A percentile compares a stretch with the other conserved stretches of the same genome.
Conservation (phyloP, 1,139 yeast species). For the Kodamaea fungicola region DNA sequence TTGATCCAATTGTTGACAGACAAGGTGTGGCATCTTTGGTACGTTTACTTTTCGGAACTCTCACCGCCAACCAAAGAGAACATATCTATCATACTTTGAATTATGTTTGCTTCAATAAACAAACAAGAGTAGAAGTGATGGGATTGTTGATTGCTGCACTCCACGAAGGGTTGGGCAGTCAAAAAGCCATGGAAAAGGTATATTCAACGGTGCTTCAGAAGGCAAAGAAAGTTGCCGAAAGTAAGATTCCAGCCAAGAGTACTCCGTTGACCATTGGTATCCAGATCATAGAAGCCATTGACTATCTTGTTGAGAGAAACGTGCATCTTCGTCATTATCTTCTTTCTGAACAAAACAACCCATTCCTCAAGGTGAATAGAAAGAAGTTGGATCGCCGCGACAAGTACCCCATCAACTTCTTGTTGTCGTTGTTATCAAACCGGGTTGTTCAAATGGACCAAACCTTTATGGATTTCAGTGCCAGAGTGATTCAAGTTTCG, state of each 20-base stretch:
- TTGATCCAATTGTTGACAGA: constrained; percentile 70
- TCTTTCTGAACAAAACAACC: constrained; percentile 75
- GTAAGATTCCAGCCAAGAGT: constrained; percentile 52
- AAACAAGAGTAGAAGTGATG: constrained; percentile 74
- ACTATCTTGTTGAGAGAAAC: constrained; percentile 66
- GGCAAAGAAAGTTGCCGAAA: constrained; percentile 10
- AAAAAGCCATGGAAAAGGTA: constrained; percentile 60
- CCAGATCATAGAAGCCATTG: constrained; percentile 75
- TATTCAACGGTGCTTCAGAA: constrained; percentile 52
- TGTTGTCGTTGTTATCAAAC: constrained; percentile 62
- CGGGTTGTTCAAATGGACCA: constrained; percentile 67
- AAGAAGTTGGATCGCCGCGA: constrained; percentile 45
- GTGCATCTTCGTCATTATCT: constrained; percentile 71
- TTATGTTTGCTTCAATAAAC: constrained; percentile 71
- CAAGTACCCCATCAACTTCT: constrained; percentile 69
- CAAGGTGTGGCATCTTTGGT: constrained; percentile 73
- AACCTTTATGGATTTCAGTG: constrained; percentile 70
- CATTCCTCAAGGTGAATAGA: constrained; percentile 45
- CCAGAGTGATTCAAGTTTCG: constrained; percentile 72
- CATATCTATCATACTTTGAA: constrained; percentile 64
- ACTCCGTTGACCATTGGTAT: constrained; percentile 71
- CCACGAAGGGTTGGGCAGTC: constrained; percentile 68
- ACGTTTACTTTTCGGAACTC: constrained; percentile 72
- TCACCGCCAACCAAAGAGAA: constrained; percentile 62
- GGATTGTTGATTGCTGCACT: constrained; percentile 64